phyloP scores from a whole-genome alignment of 169 alveolate species.

The Eimeria necatrix region DNA sequence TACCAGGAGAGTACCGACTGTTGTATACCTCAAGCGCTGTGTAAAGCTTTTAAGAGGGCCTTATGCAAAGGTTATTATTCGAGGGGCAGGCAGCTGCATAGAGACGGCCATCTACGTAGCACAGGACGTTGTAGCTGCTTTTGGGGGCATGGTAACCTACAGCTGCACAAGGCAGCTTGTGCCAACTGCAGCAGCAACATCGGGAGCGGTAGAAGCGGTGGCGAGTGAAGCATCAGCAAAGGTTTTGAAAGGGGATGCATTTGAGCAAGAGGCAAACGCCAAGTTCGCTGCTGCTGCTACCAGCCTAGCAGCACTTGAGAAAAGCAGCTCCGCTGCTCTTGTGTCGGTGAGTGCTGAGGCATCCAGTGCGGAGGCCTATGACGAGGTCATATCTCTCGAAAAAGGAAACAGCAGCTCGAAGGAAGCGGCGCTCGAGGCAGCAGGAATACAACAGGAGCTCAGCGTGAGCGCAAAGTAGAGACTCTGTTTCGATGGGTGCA shows the following conservation, averaged over 20 bases:
- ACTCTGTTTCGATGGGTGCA: background rate
- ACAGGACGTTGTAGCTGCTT: slow-evolving; percentile 70
- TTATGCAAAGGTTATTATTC: slow-evolving; percentile 1
- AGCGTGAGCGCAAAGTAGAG: background rate
- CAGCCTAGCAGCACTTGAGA: slow-evolving; percentile 18
- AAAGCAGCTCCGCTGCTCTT: background rate
- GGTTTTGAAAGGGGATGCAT: background rate
- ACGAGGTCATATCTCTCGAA: slow-evolving; percentile 5
- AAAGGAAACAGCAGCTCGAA: background rate
- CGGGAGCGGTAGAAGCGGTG: background rate
- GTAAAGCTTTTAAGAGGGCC: slow-evolving; percentile 70
- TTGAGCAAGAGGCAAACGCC: background rate
- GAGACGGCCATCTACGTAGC: slow-evolving; percentile 76
- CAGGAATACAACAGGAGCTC: slow-evolving; percentile 46
- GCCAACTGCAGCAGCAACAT: background rate
- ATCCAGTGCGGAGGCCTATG: background rate
- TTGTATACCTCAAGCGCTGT: slow-evolving; percentile 74
- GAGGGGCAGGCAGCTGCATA: slow-evolving; percentile 78
- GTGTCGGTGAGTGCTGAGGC: slow-evolving; percentile 27
- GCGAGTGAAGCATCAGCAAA: background rate
- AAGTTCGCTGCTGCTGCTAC: slow-evolving; percentile 61
- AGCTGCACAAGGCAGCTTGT: background rate
- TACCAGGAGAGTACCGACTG: slow-evolving; percentile 71
- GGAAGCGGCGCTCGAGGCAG: slow-evolving; percentile 36
- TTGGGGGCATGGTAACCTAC: slow-evolving; percentile 57